A percentile compares a stretch with the other conserved stretches of the same genome.
Conservation (phyloP, 2,329 filamentous ascomycete genomes). For the Penicillium polonicum region DNA sequence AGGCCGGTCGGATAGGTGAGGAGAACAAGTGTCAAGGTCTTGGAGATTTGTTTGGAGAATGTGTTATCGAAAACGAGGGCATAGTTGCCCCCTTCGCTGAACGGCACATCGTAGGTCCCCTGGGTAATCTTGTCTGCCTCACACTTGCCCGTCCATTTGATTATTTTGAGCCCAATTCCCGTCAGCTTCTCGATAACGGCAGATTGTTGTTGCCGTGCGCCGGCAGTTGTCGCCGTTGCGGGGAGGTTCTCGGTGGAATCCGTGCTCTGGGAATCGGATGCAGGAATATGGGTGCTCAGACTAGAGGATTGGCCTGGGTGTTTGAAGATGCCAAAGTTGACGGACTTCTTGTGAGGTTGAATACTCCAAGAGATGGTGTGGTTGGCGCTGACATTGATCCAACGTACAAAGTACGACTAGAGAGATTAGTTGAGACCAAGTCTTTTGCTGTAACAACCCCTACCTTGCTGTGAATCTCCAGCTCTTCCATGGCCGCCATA, state of each 20-base stretch:
- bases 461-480: slow-evolving; percentile 98
- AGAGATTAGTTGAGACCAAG: not conserved
- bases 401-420: slow-evolving; percentile 91
- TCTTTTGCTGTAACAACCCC: not conserved
- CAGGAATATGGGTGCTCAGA: slow-evolving; percentile 44
- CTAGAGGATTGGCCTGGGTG: slow-evolving; percentile 73
- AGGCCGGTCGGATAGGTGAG: slow-evolving; percentile 85
- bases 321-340: slow-evolving; percentile 98
- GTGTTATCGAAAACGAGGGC: slow-evolving; percentile 98
- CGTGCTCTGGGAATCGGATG: slow-evolving; percentile 44
- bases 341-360: slow-evolving; percentile 95
- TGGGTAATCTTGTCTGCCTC: slow-evolving; percentile 94
- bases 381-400: slow-evolving; percentile 86
- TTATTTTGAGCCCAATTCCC: slow-evolving; percentile 60
- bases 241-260: slow-evolving; percentile 38
- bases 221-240: slow-evolving; percentile 22
- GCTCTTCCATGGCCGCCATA: slow-evolving; percentile 94
- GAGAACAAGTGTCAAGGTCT: slow-evolving; percentile 91
- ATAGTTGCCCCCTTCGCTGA: slow-evolving; percentile 83
- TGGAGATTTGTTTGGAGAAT: slow-evolving; percentile 92
- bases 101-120: slow-evolving; percentile 77
- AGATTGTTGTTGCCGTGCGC: slow-evolving; percentile 65
- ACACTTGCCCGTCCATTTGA: slow-evolving; percentile 86
- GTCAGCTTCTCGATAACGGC: slow-evolving; percentile 67
- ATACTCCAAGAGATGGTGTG: slow-evolving; percentile 97